A percentile compares a stretch with the other conserved stretches of the same genome.
These are phyloP conservation scores for Ephemerocybe angulata DNA, from an alignment of 768 basidiomycete species.

Conservation along the genomic window DNA sequence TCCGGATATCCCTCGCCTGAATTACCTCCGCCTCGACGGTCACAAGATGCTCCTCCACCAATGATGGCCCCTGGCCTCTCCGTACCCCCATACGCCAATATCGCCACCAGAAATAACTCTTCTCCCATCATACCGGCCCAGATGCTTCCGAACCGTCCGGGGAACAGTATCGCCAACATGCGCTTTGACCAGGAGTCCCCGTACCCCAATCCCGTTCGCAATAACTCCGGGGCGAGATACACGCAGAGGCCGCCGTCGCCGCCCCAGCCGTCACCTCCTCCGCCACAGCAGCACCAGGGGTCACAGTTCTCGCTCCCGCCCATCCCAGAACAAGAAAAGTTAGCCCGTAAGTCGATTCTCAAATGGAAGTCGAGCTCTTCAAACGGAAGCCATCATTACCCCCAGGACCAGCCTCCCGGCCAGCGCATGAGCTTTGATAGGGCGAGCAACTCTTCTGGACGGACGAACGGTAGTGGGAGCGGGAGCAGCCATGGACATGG, in stretches of 20 bases:
- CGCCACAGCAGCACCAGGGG: constrained; percentile 20
- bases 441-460: constrained; percentile 11
- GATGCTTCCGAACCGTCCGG: constrained; percentile 34
- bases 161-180: constrained; percentile 41
- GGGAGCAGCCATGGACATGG: background rate
- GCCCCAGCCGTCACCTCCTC: constrained; percentile 11
- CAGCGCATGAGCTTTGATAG: constrained; percentile 41
- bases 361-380: constrained; percentile 51
- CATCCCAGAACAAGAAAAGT: constrained; percentile 42
- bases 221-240: constrained; percentile 22
- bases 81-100: constrained; percentile 5
- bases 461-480: constrained; percentile 2
- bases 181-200: constrained; percentile 74
- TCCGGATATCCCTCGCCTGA: background rate
- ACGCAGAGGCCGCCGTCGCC: constrained; percentile 32
- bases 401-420: constrained; percentile 14
- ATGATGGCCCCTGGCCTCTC: constrained; percentile 2
- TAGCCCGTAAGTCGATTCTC: constrained; percentile 65
- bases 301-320: constrained; percentile 14
- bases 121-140: constrained; percentile 40
- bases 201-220: constrained; percentile 50
- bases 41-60: constrained; percentile 5
- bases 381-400: background rate
- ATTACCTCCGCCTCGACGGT: constrained; percentile 3
- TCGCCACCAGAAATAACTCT: constrained; percentile 16